A percentile compares a stretch with the other conserved stretches of the same genome.
Conservation (phyloP, 2,329 filamentous ascomycete species). For the Epichloe gansuensis region DNA sequence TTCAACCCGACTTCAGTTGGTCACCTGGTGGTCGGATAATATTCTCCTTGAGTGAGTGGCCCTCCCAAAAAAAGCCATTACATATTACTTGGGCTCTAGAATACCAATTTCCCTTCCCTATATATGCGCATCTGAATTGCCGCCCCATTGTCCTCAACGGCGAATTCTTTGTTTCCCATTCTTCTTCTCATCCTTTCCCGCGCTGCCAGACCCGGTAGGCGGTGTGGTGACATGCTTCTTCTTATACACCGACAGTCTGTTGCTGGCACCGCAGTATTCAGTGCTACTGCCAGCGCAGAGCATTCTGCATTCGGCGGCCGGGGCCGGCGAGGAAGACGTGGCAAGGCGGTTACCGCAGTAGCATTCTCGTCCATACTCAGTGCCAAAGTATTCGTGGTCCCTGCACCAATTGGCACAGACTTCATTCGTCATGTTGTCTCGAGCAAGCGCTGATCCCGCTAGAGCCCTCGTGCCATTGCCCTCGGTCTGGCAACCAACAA, state of each 20-base stretch:
- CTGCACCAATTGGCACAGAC: constrained; percentile 20
- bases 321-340: constrained; percentile 15
- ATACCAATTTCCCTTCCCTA: background rate
- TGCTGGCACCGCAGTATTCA: constrained; percentile 28
- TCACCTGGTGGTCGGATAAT: too few species aligned
- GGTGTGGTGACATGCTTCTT: constrained; percentile 11
- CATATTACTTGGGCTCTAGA: too few species aligned
- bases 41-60: too few species aligned
- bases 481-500: constrained; percentile 26
- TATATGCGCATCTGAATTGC: background rate
- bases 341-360: constrained; percentile 22
- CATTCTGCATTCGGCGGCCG: constrained; percentile 26
- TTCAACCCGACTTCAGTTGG: too few species aligned
- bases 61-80: too few species aligned
- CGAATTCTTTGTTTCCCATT: background rate
- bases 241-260: constrained; percentile 24
- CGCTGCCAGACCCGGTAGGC: background rate
- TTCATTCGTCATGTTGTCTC: constrained; percentile 20
- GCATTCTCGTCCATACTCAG: constrained; percentile 25
- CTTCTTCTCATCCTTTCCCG: background rate
- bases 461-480: constrained; percentile 22
- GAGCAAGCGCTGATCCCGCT: constrained; percentile 10
- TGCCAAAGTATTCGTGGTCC: constrained; percentile 21
- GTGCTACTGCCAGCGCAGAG: constrained; percentile 23
- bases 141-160: background rate